Evolutionary conservation across 1,284 basidiomycete species (phyloP), one percentile per base, ranked within the genome.

Genomic region (Pseudozyma pruni): DNA sequence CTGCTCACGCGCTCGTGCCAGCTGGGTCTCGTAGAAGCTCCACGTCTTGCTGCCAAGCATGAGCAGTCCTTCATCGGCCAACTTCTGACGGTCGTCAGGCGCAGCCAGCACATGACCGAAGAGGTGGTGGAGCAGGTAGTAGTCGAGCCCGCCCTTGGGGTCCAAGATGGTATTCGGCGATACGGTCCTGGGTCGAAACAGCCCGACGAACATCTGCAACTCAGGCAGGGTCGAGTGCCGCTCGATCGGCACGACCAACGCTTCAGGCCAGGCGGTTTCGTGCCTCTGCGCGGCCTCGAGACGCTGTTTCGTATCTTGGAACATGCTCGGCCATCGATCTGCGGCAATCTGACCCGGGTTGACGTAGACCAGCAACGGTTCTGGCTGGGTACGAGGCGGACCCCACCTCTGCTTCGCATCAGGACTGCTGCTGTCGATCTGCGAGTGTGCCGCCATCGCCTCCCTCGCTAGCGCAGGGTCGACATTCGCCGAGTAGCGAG

Each of bases 201-300:
- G 84, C 0, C 86, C 83, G 13, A 94, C 91, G 46, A 96, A 90
- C 3, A 85, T 83, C 63, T 89, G 88, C 1, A 97, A 86, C 78
- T 97, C 94, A 0, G 91, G 90, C 1, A 94, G 86, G 0, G 90
- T 86, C 0, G 92, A 94, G 76, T 96, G 94, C 0, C 94, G 88
- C 4, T 89, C 88, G 1, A 95, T 85, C 0, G 93, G 91, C 0
- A 72, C 58, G 8, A 67, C 43, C 1, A 72, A 32, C 8, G 48
- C 49, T 34, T 48, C 54, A 2, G 73, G 73, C 69, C 70, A 75
- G 4, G 64, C 51, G 1, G 64, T 71, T 19, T 64, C 53, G 3
- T 45, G 35, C 14, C 48, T 17, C 31, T 52, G 43, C 14, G 73
- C 73, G 9, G 55, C 75, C 25, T 67, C 53, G 2, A 91, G 59